Conservation (phyloP, 2,329 filamentous ascomycete species). For the Colletotrichum spaethianum region DNA sequence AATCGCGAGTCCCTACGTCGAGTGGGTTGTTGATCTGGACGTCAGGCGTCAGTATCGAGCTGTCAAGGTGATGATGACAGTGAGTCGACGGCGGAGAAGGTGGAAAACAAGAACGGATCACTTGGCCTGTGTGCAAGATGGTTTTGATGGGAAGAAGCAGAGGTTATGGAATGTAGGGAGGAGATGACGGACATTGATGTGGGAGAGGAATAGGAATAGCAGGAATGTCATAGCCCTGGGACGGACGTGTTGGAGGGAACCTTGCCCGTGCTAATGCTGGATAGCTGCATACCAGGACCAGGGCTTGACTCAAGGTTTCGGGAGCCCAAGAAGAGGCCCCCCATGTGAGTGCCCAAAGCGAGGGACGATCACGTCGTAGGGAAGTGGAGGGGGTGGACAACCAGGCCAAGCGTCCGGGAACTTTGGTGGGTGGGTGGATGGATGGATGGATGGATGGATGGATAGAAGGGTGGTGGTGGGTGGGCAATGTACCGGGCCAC, state of each 20-base stretch:
- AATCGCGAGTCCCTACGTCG: conserved; percentile 25
- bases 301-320: conserved; percentile 43
- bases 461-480: not conserved
- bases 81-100: conserved; percentile 29
- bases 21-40: conserved; percentile 13
- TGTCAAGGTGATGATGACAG: conserved; percentile 28
- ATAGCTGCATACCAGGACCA: conserved; percentile 43
- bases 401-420: conserved; percentile 38
- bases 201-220: conserved; percentile 37
- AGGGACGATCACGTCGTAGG: conserved; percentile 40
- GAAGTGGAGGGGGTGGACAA: conserved; percentile 24
- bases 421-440: conserved; percentile 24
- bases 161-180: conserved; percentile 42
- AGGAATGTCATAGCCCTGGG: conserved; percentile 42
- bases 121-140: conserved; percentile 36
- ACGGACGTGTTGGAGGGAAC: conserved; percentile 40
- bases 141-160: conserved; percentile 39
- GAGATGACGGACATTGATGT: conserved; percentile 41
- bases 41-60: conserved; percentile 19
- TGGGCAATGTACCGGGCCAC: conserved; percentile 23
- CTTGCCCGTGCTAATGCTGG: conserved; percentile 38
- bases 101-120: conserved; percentile 14
- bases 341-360: conserved; percentile 41
- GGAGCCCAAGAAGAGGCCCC: conserved; percentile 36
- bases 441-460: conserved; percentile 9